phyloP scores from a whole-genome alignment of 2,329 filamentous ascomycete genomes.

The Ceratocystis diversiconidia region DNA sequence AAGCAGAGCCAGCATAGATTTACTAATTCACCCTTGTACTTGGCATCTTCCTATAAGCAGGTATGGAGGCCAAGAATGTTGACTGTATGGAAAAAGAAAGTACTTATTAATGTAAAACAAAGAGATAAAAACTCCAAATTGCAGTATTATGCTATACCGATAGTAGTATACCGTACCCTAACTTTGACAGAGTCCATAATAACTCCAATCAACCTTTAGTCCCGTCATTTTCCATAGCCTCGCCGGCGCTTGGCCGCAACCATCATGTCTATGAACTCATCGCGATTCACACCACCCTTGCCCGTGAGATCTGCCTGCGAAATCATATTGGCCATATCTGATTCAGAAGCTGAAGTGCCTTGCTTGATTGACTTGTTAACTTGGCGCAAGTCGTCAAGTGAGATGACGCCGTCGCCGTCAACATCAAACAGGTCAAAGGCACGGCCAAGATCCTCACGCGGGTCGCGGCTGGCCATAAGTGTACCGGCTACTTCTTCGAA shows the following conservation, averaged over 20 bases:
- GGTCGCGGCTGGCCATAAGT: slow-evolving; percentile 69
- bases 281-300: slow-evolving; percentile 61
- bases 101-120: slow-evolving; percentile 1
- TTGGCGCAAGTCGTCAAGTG: slow-evolving; percentile 69
- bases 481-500: slow-evolving; percentile 68
- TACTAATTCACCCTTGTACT: too few species aligned
- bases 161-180: neutral
- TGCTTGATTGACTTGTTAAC: slow-evolving; percentile 87
- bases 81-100: too few species aligned
- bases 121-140: slow-evolving; percentile 22
- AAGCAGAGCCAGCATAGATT: too few species aligned
- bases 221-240: slow-evolving; percentile 18
- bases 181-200: neutral
- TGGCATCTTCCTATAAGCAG: too few species aligned
- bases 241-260: slow-evolving; percentile 20
- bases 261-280: slow-evolving; percentile 56
- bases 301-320: slow-evolving; percentile 94
- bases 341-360: slow-evolving; percentile 62
- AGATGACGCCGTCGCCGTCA: slow-evolving; percentile 82
- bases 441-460: slow-evolving; percentile 75
- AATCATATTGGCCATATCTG: slow-evolving; percentile 90
- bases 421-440: slow-evolving; percentile 91
- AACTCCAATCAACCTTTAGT: neutral
- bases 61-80: too few species aligned
- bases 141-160: neutral